phyloP scores from a whole-genome alignment of 805 yeast species.

The Saccharomycopsis javanensis region DNA sequence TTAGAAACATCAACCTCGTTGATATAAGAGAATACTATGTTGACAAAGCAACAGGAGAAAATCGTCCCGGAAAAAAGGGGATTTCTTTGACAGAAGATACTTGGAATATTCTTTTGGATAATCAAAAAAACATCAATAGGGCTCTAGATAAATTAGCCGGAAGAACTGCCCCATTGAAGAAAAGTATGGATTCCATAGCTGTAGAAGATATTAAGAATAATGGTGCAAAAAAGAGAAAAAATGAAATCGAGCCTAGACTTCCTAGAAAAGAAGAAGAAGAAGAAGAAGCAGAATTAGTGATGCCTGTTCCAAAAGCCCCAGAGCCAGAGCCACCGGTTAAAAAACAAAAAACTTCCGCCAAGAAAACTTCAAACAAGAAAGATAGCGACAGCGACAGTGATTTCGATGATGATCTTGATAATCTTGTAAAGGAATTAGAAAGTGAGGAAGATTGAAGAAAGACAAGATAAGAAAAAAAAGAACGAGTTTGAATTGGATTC shows the following conservation, averaged over 20 bases:
- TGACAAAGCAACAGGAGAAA: slow-evolving; percentile 44
- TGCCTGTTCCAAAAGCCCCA: not conserved
- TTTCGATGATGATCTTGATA: slow-evolving; percentile 16
- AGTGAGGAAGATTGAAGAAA: slow-evolving; percentile 12
- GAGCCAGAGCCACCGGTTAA: slow-evolving; percentile 4
- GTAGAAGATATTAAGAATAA: slow-evolving; percentile 2
- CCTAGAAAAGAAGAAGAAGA: not conserved
- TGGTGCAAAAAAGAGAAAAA: not conserved
- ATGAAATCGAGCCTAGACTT: not conserved
- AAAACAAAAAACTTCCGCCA: slow-evolving; percentile 3
- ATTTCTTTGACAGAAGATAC: slow-evolving; percentile 48
- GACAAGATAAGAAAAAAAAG: not conserved
- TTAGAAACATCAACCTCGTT: slow-evolving; percentile 54
- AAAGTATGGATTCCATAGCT: slow-evolving; percentile 4
- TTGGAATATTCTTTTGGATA: slow-evolving; percentile 41
- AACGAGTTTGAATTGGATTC: not conserved
- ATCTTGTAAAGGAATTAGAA: slow-evolving; percentile 16
- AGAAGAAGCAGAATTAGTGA: not conserved
- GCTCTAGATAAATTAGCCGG: slow-evolving; percentile 18
- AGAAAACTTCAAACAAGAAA: slow-evolving; percentile 2
- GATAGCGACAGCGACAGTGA: slow-evolving; percentile 15
- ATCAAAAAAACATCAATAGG: slow-evolving; percentile 8
- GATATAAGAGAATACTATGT: slow-evolving; percentile 81
- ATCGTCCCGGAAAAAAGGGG: slow-evolving; percentile 77
- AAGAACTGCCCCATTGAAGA: slow-evolving; percentile 3